phyloP scores from a whole-genome alignment of 129 eudicot genomes.

The Flaveria trinervia region DNA sequence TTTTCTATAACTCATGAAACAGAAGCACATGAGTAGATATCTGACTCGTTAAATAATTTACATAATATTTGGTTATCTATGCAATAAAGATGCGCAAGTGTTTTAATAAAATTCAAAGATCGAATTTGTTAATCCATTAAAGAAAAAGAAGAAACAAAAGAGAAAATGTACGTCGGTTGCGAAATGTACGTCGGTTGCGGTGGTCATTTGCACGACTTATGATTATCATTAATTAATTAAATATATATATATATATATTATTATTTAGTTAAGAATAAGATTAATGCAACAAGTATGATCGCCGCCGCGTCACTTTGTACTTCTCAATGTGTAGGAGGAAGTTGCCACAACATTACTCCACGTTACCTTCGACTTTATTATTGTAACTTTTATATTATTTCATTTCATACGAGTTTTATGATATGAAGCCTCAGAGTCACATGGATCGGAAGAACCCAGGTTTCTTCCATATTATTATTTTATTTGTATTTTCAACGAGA shows the following conservation, averaged over 20 bases:
- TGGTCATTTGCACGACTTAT: constrained; percentile 24
- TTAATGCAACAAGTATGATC: background rate
- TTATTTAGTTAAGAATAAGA: background rate
- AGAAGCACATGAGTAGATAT: no score
- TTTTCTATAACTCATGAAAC: no score
- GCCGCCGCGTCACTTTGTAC: background rate
- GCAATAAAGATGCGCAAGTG: background rate
- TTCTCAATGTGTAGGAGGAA: constrained; percentile 13
- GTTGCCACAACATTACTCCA: constrained; percentile 28
- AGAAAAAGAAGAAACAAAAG: background rate
- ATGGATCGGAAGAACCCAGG: constrained; percentile 21
- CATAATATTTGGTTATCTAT: no score
- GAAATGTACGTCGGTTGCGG: constrained; percentile 20
- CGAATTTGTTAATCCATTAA: background rate
- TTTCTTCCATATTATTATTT: constrained; percentile 15
- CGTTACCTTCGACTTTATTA: constrained; percentile 12
- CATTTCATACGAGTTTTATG: background rate
- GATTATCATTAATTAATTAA: background rate
- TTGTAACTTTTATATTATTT: background rate
- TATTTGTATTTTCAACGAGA: background rate
- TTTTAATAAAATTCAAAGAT: background rate
- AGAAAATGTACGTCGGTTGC: no score
- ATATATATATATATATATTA: no score
- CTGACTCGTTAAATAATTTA: no score
- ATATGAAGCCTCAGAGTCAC: background rate